These are phyloP conservation scores for Mycena citricolor DNA, from an alignment of 1,284 basidiomycete species.

Conservation along the genomic window DNA sequence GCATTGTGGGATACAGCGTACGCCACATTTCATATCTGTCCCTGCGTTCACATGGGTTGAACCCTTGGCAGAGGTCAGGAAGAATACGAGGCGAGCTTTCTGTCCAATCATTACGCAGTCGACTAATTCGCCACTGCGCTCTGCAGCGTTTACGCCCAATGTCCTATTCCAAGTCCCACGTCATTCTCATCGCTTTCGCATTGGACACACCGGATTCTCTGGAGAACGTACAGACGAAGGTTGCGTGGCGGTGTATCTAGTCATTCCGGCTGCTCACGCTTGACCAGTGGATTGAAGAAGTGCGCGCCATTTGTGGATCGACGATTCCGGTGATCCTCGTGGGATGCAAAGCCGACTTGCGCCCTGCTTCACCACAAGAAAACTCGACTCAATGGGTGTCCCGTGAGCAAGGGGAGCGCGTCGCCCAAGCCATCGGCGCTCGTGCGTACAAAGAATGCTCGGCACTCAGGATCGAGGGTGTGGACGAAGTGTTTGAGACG, in stretches of 20 bases:
- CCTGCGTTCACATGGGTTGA: slow-evolving; percentile 11
- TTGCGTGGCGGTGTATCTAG: slow-evolving; percentile 30
- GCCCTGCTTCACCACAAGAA: slow-evolving; percentile 48
- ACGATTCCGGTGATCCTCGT: slow-evolving; percentile 82
- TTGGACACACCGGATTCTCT: slow-evolving; percentile 96
- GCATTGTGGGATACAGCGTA: slow-evolving; percentile 98
- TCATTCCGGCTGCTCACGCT: not conserved
- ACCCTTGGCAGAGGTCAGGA: slow-evolving; percentile 75
- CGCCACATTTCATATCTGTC: slow-evolving; percentile 36
- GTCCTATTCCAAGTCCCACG: slow-evolving; percentile 97
- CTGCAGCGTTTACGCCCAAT: slow-evolving; percentile 85
- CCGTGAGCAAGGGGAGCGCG: slow-evolving; percentile 73
- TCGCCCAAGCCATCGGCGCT: slow-evolving; percentile 81
- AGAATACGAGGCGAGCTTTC: slow-evolving; percentile 78
- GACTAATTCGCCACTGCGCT: slow-evolving; percentile 14
- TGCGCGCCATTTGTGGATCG: slow-evolving; percentile 86
- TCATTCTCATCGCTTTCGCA: slow-evolving; percentile 96
- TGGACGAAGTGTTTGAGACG: slow-evolving; percentile 94
- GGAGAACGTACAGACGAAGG: slow-evolving; percentile 94
- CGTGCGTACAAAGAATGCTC: slow-evolving; percentile 93
- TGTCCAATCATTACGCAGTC: slow-evolving; percentile 3
- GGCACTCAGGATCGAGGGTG: slow-evolving; percentile 87
- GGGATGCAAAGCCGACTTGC: slow-evolving; percentile 84
- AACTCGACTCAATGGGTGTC: slow-evolving; percentile 56
- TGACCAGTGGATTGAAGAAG: slow-evolving; percentile 93